These are phyloP conservation scores for Lojkania enalia DNA, from an alignment of 2,329 filamentous ascomycete genomes.

Conservation along the genomic window DNA sequence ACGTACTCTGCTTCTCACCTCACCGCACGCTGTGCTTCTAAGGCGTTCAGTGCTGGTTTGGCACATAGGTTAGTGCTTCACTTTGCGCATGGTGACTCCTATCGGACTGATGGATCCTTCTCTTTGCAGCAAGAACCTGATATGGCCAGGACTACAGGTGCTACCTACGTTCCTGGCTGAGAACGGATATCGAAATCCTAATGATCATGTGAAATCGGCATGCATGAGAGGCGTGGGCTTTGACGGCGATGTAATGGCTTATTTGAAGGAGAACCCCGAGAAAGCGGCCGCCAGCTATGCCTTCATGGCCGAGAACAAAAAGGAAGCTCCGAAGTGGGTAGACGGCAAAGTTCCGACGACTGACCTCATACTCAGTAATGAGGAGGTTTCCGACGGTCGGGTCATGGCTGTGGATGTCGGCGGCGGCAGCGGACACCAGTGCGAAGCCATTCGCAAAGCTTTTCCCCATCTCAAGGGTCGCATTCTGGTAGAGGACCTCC, in stretches of 20 bases:
- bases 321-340: conserved; percentile 9
- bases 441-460: conserved; percentile 33
- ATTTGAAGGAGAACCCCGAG: conserved; percentile 10
- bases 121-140: conserved; percentile 8
- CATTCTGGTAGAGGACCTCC: conserved; percentile 48
- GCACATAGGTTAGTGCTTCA: conserved; percentile 8
- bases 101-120: conserved; percentile 7
- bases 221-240: conserved; percentile 8
- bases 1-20: conserved; percentile 10
- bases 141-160: conserved; percentile 9
- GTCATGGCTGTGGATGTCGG: conserved; percentile 44
- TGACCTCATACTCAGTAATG: conserved; percentile 8
- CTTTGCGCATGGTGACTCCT: conserved; percentile 1
- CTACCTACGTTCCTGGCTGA: conserved; percentile 8
- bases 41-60: conserved; percentile 8
- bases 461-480: conserved; percentile 39
- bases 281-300: conserved; percentile 8
- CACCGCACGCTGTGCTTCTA: conserved; percentile 8
- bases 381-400: conserved; percentile 3
- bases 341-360: conserved; percentile 9
- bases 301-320: conserved; percentile 11
- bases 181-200: conserved; percentile 10
- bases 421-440: conserved; percentile 47
- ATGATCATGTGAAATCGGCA: conserved; percentile 8
- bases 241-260: conserved; percentile 7